Base-by-base conservation (phyloP, 78 protist genomes). In the Emiliania huxleyi region DNA sequence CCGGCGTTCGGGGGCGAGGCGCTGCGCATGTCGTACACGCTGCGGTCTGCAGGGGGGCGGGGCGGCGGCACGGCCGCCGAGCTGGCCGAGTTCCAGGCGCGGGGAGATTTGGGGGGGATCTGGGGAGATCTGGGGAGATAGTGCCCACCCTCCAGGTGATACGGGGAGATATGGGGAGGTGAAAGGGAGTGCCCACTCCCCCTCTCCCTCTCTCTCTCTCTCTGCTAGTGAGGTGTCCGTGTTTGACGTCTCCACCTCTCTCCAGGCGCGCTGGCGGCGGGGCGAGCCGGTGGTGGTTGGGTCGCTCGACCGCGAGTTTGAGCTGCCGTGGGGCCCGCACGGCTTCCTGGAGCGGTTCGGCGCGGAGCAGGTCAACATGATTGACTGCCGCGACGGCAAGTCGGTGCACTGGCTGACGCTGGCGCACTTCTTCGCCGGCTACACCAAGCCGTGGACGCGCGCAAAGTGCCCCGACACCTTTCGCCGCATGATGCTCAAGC, bases 281-380 rank as follows among this genome's bases (percentile, higher is more conserved):
- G 85, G 85, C 42, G 85, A 77, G 46, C 85, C 85, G 4, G 85
- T 77, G 33, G 48, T 77, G 33, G 29, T 77, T 29, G 48, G 19
- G 26, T 1, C 4, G 48, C 0, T 77, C 35, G 35, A 77, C 23
- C 2, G 15, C n/a, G 18, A 40, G 48, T 21, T 77, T 29, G 4
- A 26, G 33, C 46, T 1, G 33, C 2, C 1, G 85, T 77, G 85
- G 85, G 44, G 48, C 35, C 85, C 85, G 29, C 46, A 33, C n/a
- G 85, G 85, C 49, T 77, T 77, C 85, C 46, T 77, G 42, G 19
- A 77, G 46, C 85, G 85, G 33, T 77, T 77, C 23, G 85, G 85
- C 23, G 85, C 85, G 5, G 85, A 77, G 29, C 48, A 77, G 46
- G 85, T 77, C n/a, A 18, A 77, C 23, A 77, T 77, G 85, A 77